Evolutionary conservation across 148 eudicot species (phyloP), one percentile per base, ranked within the genome.

Genomic region (Pouteria glomerata): DNA sequence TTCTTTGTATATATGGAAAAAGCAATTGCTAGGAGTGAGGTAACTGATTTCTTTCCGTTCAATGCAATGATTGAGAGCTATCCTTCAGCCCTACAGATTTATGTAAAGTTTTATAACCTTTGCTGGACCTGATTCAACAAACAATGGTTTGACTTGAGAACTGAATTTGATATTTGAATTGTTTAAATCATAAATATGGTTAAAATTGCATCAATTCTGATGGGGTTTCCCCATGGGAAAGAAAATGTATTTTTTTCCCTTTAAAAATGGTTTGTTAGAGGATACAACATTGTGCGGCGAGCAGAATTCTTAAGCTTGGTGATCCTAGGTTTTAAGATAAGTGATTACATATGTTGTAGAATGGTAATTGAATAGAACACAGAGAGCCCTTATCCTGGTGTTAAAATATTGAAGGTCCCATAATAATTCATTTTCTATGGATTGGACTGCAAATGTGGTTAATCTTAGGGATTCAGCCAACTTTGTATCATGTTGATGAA

Each of bases 11-110:
- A n/a, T 56, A 72, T 93, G 89, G 88, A 80, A 80, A 86, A 82
- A 84, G 89, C 98, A 76, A 85, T 93, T 73, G 74, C 76, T 69
- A 82, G 80, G 75, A 85, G 84, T 44, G 92, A 93, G 96, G 98
- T 93, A 87, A 33, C 30, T 18, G n/a, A 47, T 37, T 42, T 60
- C 26, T 70, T 13, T 39, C 37, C 47, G 1, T 21, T 8, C 37
- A 59, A 3, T 37, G 16, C 21, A 31, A 16, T 30, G 39, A 31
- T 31, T 31, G 21, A n/a, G n/a, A n/a, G n/a, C n/a, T n/a, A n/a
- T n/a, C 29, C 14, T 18, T 24, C 62, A 8, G 1, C 63, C 16
- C 23, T 44, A 2, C 65, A 19, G 33, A 12, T 14, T 26, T 4
- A 41, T 60, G 24, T 10, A 16, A 1, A 23, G 44, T 11, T 66